phyloP scores from a whole-genome alignment of 2,329 filamentous ascomycete species.

The Beauveria sp. region DNA sequence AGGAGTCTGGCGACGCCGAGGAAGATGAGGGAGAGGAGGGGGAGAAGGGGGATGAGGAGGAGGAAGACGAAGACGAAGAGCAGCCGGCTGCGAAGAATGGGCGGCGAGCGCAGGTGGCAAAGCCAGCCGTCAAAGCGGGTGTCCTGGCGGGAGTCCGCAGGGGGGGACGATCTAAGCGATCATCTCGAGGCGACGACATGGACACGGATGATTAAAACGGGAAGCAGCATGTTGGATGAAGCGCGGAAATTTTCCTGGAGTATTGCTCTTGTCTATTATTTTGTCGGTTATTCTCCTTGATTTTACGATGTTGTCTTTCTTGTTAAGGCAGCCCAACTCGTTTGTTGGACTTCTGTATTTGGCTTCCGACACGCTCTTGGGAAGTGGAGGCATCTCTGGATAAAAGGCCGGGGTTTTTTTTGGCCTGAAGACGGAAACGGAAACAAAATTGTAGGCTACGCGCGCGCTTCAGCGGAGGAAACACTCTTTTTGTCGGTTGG shows the following conservation, averaged over 20 bases:
- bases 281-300: background rate
- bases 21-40: constrained; percentile 10
- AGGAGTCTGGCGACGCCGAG: constrained; percentile 14
- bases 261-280: background rate
- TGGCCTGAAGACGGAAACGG: background rate
- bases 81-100: constrained; percentile 13
- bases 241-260: background rate
- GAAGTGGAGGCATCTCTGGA: background rate
- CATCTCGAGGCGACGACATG: constrained; percentile 26
- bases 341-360: background rate
- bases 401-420: background rate
- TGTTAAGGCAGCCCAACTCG: background rate
- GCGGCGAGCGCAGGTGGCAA: constrained; percentile 15
- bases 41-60: background rate
- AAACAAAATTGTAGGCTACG: background rate
- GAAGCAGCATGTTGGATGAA: background rate
- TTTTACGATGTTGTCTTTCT: background rate
- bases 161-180: constrained; percentile 17
- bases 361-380: background rate
- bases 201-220: constrained; percentile 23
- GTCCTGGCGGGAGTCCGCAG: constrained; percentile 16
- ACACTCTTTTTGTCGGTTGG: background rate
- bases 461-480: background rate
- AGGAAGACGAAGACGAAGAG: constrained; percentile 15
- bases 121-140: constrained; percentile 20